Conservation (phyloP, 139 green algal genomes). For the Closterium sp. region DNA sequence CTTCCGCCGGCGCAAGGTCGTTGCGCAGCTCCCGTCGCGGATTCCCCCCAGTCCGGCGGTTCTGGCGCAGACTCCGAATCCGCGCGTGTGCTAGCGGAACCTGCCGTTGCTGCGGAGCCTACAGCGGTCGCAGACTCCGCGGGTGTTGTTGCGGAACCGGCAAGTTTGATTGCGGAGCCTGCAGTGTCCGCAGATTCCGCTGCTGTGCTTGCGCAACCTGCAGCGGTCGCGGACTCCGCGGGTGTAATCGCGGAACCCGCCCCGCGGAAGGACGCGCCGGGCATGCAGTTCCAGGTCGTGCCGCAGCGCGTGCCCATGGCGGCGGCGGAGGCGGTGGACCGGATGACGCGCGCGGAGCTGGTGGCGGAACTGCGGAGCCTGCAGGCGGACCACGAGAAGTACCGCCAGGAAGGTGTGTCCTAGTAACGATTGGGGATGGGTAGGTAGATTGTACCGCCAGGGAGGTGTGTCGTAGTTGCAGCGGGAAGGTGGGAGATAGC, state of each 20-base stretch:
- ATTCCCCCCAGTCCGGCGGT: too few relatives aligned
- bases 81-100: not conserved
- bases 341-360: not conserved
- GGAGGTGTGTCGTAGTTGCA: not conserved
- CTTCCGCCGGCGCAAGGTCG: too few relatives aligned
- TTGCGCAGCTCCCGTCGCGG: too few relatives aligned
- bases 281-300: not conserved
- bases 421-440: not conserved
- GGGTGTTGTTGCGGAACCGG: not conserved
- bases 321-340: not conserved
- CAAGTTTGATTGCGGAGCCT: not conserved
- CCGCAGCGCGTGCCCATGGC: not conserved
- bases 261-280: not conserved
- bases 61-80: too few relatives aligned
- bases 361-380: slow-evolving; percentile 3
- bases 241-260: not conserved
- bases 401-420: not conserved
- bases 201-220: not conserved
- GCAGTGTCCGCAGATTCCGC: not conserved
- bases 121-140: too few relatives aligned
- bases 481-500: too few relatives aligned
- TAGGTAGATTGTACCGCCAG: not conserved
- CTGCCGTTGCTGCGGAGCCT: too few relatives aligned
- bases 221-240: not conserved
- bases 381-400: slow-evolving; percentile 2